These are phyloP conservation scores for Aspergillus wentii DNA, from an alignment of 495 filamentous ascomycete species.

Conservation along the genomic window DNA sequence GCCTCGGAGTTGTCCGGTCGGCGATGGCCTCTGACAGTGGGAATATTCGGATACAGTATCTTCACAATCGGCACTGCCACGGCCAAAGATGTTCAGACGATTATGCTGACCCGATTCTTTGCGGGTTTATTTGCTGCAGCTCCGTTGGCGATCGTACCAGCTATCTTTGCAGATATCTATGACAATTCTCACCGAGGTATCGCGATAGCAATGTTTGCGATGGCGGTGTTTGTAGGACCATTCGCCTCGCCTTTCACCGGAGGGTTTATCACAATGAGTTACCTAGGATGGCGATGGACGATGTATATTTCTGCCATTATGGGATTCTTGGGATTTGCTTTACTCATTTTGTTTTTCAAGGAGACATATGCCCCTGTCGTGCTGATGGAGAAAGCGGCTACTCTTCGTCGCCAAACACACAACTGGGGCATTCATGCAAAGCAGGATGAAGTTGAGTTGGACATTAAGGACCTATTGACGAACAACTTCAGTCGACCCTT, in stretches of 20 bases:
- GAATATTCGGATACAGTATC: constrained; percentile 46
- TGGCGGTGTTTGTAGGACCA: constrained; percentile 46
- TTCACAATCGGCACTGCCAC: constrained; percentile 52
- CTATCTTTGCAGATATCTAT: constrained; percentile 46
- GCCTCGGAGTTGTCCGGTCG: constrained; percentile 72
- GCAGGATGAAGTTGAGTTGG: constrained; percentile 43
- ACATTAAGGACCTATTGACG: constrained; percentile 32
- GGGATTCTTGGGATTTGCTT: constrained; percentile 23
- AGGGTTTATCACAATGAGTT: constrained; percentile 39
- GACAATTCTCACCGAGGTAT: constrained; percentile 42
- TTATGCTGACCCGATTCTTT: constrained; percentile 49
- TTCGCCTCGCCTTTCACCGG: constrained; percentile 42
- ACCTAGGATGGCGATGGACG: constrained; percentile 46
- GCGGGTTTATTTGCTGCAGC: constrained; percentile 39
- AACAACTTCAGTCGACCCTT: constrained; percentile 42
- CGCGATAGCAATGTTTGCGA: constrained; percentile 47
- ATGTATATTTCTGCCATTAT: constrained; percentile 40
- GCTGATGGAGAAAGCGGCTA: constrained; percentile 32
- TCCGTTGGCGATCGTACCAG: constrained; percentile 40
- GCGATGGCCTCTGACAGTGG: constrained; percentile 47
- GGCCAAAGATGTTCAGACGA: constrained; percentile 52
- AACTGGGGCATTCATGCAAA: constrained; percentile 48
- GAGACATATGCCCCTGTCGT: constrained; percentile 39
- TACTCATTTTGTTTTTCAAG: constrained; percentile 26
- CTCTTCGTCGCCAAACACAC: constrained; percentile 35